A percentile compares a stretch with the other conserved stretches of the same genome.
Conservation (phyloP, 1,139 yeast species). For the Meyerozyma sp. region DNA sequence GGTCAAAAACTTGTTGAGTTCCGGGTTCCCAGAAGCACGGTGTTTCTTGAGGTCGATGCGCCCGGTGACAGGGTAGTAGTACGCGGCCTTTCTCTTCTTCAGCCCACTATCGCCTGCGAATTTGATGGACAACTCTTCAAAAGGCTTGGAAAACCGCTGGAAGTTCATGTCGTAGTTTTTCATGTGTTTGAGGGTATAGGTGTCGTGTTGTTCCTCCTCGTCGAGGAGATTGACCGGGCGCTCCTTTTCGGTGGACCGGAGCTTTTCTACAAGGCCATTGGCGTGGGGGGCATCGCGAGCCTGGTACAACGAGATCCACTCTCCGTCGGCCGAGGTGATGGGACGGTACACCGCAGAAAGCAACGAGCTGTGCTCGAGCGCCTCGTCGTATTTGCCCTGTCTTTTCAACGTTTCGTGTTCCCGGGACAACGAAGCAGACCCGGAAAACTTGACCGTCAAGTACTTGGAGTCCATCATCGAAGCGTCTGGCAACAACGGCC, state of each 20-base stretch:
- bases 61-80: conserved; percentile 74
- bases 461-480: conserved; percentile 79
- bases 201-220: conserved; percentile 34
- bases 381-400: conserved; percentile 37
- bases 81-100: conserved; percentile 54
- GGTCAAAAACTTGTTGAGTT: conserved; percentile 45
- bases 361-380: conserved; percentile 39
- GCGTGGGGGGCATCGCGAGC: conserved; percentile 21
- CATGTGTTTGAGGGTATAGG: conserved; percentile 53
- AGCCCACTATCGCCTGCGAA: conserved; percentile 31
- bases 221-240: conserved; percentile 39
- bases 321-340: conserved; percentile 67
- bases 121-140: conserved; percentile 41
- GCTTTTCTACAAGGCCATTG: conserved; percentile 33
- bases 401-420: conserved; percentile 29
- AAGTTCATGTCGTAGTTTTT: conserved; percentile 81
- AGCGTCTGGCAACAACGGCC: conserved; percentile 86
- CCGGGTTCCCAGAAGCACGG: conserved; percentile 52
- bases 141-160: conserved; percentile 38
- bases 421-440: conserved; percentile 63
- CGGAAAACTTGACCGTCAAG: conserved; percentile 67
- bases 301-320: conserved; percentile 76
- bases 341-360: conserved; percentile 71
- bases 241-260: conserved; percentile 48
- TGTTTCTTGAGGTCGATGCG: conserved; percentile 80